Evolutionary conservation across 1,284 basidiomycete species (phyloP), one percentile per base, ranked within the genome.

Genomic region (Schizophyllum amplum): DNA sequence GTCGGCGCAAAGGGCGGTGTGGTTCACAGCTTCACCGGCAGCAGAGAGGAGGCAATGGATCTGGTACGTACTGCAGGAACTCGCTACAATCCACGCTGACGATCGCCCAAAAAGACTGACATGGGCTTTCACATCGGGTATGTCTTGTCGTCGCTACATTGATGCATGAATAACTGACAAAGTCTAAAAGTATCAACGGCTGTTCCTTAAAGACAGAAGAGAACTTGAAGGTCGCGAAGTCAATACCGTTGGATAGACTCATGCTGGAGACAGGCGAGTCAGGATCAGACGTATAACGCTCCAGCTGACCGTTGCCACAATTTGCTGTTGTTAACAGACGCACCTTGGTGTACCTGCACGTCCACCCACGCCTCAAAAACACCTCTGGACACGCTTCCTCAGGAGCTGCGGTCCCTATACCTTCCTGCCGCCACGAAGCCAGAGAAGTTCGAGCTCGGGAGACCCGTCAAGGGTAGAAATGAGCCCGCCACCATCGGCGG

Each of bases 21-120:
- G 6, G 91, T 93, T 6, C 94, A 95, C 70, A 90, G 87, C 63
- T 94, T 94, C 70, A 94, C 92, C 0, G 93, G 92, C 0, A 82
- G 80, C 0, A 62, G 67, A 1, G 77, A 79, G 23, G 91, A 95
- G 68, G 82, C 82, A 51, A 65, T 72, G 6, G 89, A 95, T 66
- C 71, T 92, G 56, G 83, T 94, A 61, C 65, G 84, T 71, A 11
- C 20, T 27, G 53, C 27, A 51, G 47, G 54, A 5, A 24, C 26
- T 15, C 11, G 47, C 24, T 42, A 33, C 7, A 9, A n/a, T n/a
- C n/a, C n/a, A n/a, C n/a, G n/a, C n/a, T n/a, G n/a, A n/a, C n/a
- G n/a, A n/a, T n/a, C n/a, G n/a, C n/a, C n/a, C 54, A 42, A 56
- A 27, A 54, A 87, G 87, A 78, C 85, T 62, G 69, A 72, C 20